Evolutionary conservation across 495 filamentous ascomycete genomes (phyloP).

Genomic region (Penicillium verhagenii): DNA sequence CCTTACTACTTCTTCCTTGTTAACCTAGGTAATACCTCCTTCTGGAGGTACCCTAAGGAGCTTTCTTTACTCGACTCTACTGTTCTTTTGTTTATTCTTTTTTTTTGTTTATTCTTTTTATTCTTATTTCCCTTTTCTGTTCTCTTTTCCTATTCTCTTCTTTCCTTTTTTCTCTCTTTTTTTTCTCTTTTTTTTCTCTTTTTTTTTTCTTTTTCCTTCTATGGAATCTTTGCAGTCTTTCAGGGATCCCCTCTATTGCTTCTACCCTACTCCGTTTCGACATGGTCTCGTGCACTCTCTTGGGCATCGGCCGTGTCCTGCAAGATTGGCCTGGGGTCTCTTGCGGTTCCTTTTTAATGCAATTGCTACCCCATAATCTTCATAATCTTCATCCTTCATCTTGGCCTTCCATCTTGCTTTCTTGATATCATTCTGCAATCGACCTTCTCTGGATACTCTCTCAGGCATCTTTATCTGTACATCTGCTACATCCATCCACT

Average conservation of each 20-base stretch:
- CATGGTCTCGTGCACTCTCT: slow-evolving; percentile 32
- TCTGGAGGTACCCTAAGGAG: slow-evolving; percentile 30
- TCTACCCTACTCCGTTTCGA: slow-evolving; percentile 23
- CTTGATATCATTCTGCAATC: neutral
- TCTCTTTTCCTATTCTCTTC: slow-evolving; percentile 20
- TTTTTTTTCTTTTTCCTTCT: slow-evolving; percentile 27
- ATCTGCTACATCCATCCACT: neutral
- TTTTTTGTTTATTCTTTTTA: slow-evolving; percentile 27
- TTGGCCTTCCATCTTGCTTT: neutral
- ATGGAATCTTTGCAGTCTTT: slow-evolving; percentile 33
- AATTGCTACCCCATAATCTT: slow-evolving; percentile 21
- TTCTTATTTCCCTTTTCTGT: slow-evolving; percentile 25
- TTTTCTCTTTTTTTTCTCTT: slow-evolving; percentile 21
- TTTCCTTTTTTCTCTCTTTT: slow-evolving; percentile 28
- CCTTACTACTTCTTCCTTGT: slow-evolving; percentile 19
- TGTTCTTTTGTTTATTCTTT: too few species aligned
- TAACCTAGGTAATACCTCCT: slow-evolving; percentile 22
- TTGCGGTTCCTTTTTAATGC: slow-evolving; percentile 28
- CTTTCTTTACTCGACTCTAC: slow-evolving; percentile 23
- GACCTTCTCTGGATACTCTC: neutral
- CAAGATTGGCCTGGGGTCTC: slow-evolving; percentile 16
- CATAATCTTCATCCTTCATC: slow-evolving; percentile 4
- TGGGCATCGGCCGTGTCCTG: slow-evolving; percentile 30
- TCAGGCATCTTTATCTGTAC: neutral
- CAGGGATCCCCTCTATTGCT: slow-evolving; percentile 32